Conservation (phyloP, 257 asterid genomes). For the Solanum tarijense region DNA sequence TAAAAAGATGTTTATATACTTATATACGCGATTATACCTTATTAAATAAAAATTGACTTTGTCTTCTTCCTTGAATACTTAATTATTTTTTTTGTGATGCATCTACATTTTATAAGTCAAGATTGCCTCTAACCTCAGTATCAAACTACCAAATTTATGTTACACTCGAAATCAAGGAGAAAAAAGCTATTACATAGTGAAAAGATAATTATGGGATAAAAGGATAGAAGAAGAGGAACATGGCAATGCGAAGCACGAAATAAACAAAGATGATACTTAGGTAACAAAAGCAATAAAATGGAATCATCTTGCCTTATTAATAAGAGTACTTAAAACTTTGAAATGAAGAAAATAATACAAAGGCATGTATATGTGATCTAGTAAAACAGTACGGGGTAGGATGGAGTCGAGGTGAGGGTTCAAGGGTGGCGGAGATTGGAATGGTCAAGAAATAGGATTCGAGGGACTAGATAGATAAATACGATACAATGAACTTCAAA, state of each 20-base stretch:
- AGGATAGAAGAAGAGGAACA: neutral
- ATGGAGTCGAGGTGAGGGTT: neutral
- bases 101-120: too few relatives aligned
- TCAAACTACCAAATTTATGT: too few relatives aligned
- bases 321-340: neutral
- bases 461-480: too few relatives aligned
- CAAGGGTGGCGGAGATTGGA: neutral
- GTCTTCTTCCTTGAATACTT: neutral
- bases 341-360: too few relatives aligned
- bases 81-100: too few relatives aligned
- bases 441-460: too few relatives aligned
- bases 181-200: neutral
- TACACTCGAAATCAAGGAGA: neutral
- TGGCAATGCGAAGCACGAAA: neutral
- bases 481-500: too few relatives aligned
- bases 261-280: too few relatives aligned
- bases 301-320: neutral
- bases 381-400: neutral
- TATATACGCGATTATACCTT: neutral
- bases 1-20: neutral
- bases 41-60: neutral
- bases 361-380: too few relatives aligned
- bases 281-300: neutral
- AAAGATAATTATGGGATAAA: neutral
- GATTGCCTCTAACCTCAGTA: too few relatives aligned